Evolutionary conservation across 805 yeast genomes (phyloP).

Genomic region (Dipodascus albidus): DNA sequence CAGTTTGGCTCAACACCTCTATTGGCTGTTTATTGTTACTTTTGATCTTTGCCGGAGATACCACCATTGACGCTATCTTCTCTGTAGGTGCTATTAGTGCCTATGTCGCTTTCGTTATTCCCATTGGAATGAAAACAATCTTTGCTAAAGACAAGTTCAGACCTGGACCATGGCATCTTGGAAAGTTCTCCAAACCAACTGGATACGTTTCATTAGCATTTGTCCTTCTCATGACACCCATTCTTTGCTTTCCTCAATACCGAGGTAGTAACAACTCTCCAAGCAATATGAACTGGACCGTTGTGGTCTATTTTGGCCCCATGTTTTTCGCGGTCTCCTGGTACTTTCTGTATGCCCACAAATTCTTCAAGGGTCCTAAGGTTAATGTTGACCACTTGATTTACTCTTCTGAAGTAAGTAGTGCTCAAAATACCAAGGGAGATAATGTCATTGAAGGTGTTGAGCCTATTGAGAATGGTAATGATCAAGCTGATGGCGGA

Average conservation of each 20-base stretch:
- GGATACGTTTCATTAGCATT: conserved; percentile 40
- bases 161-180: conserved; percentile 61
- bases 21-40: conserved; percentile 45
- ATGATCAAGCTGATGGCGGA: background rate
- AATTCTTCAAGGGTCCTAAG: conserved; percentile 51
- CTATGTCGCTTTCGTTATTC: conserved; percentile 55
- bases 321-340: conserved; percentile 40
- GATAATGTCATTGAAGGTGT: background rate
- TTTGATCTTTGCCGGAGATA: conserved; percentile 51
- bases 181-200: conserved; percentile 36
- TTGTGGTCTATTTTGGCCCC: conserved; percentile 49
- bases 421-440: background rate
- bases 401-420: conserved; percentile 6
- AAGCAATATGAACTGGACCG: conserved; percentile 53
- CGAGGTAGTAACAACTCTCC: conserved; percentile 29
- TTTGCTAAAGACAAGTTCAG: conserved; percentile 40
- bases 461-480: background rate
- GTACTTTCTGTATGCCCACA: conserved; percentile 42
- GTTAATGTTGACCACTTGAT: conserved; percentile 34
- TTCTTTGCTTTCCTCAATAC: conserved; percentile 45
- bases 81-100: conserved; percentile 64
- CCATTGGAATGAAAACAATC: conserved; percentile 47
- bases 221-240: conserved; percentile 45
- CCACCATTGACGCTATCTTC: conserved; percentile 59
- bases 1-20: conserved; percentile 42